Percentiles rank a stretch among this genome's conserved stretches.
Evolutionary conservation across 495 filamentous ascomycete species (phyloP).

Genomic region (Hyaloscypha variabilis): DNA sequence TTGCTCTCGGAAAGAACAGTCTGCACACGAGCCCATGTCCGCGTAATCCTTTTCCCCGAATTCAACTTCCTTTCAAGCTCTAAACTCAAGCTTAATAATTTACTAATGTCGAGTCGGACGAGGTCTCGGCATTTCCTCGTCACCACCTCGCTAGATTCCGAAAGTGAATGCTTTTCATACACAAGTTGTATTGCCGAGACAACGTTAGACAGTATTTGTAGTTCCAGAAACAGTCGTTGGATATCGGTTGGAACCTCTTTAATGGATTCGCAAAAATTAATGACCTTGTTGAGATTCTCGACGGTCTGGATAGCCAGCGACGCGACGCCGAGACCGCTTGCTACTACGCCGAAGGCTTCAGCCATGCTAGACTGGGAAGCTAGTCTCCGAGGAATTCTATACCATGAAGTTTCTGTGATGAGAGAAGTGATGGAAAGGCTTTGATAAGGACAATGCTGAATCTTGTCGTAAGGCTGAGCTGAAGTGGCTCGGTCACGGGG

Average conservation of each 20-base stretch:
- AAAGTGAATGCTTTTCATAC: conserved; percentile 8
- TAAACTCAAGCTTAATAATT: conserved; percentile 9
- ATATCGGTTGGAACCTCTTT: conserved; percentile 11
- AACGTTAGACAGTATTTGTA: conserved; percentile 1
- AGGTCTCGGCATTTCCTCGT: conserved; percentile 4
- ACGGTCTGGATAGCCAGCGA: conserved; percentile 15
- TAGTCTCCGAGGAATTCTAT: too few species aligned
- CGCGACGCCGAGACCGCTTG: conserved; percentile 8
- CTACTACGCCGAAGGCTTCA: conserved; percentile 10
- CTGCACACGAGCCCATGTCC: conserved; percentile 15
- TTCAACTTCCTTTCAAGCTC: conserved; percentile 12
- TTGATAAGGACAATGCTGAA: background rate
- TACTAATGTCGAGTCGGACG: conserved; percentile 9
- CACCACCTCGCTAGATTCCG: conserved; percentile 8
- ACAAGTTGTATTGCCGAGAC: conserved; percentile 7
- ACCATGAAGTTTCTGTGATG: too few species aligned
- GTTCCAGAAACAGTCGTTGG: background rate
- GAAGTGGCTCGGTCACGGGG: background rate
- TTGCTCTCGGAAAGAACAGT: conserved; percentile 15
- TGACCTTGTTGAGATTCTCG: conserved; percentile 15
- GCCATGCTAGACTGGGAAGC: conserved; percentile 4
- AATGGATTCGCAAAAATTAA: conserved; percentile 10
- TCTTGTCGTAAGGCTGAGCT: background rate
- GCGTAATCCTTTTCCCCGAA: conserved; percentile 5
- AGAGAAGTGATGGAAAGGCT: too few species aligned